These are phyloP conservation scores for Melocanna baccifera DNA, from an alignment of 176 grass and related monocot genomes.

Conservation along the genomic window DNA sequence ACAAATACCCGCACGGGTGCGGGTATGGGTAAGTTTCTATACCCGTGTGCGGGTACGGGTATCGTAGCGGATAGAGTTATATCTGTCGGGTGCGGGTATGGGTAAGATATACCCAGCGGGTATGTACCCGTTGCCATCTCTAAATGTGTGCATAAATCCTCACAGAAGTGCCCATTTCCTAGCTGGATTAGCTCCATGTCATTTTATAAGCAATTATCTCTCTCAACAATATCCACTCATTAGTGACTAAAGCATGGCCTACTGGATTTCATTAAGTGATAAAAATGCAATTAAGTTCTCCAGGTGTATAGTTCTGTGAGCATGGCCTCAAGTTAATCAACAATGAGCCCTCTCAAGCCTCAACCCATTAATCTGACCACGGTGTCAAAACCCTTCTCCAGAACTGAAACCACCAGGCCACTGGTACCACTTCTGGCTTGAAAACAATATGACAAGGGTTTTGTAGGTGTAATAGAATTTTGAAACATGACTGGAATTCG, in stretches of 20 bases:
- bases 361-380: background rate
- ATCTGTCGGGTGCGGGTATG: no score
- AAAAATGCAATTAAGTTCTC: constrained; percentile 4
- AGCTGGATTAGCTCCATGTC: constrained; percentile 9
- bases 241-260: background rate
- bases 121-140: no score
- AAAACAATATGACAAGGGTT: background rate
- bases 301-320: constrained; percentile 1
- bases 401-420: background rate
- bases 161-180: constrained; percentile 1
- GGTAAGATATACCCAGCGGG: no score
- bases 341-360: background rate
- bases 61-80: no score
- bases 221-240: background rate
- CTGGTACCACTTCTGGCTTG: constrained; percentile 2
- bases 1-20: no score
- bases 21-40: no score
- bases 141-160: background rate
- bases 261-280: constrained; percentile 9
- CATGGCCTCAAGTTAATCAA: constrained; percentile 7
- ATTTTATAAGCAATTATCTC: constrained; percentile 20
- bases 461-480: background rate
- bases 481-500: background rate
- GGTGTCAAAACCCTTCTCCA: background rate
- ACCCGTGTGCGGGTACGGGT: no score